phyloP scores from a whole-genome alignment of 1,284 basidiomycete genomes.

The Trichosporon faecale region DNA sequence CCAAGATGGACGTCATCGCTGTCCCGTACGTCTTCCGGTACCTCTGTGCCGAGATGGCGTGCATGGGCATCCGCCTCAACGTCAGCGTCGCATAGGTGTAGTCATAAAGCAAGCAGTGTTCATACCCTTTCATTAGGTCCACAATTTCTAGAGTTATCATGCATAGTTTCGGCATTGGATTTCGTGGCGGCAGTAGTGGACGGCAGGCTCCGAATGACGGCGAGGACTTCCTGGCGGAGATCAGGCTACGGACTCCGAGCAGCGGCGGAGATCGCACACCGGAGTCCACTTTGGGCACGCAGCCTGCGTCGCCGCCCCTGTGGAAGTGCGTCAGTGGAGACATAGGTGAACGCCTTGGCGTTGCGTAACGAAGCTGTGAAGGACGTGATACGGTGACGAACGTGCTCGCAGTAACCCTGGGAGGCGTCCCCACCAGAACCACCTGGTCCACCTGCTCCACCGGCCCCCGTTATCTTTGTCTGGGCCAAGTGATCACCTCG shows the following conservation, averaged over 20 bases:
- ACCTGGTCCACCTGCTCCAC: neutral
- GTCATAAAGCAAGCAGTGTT: neutral
- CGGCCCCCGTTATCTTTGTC: neutral
- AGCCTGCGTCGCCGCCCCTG: neutral
- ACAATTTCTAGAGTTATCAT: constrained; percentile 4
- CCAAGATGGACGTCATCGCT: constrained; percentile 86
- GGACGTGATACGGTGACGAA: neutral
- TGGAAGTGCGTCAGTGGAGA: too few relatives aligned
- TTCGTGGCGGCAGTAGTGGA: neutral
- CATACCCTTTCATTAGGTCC: neutral
- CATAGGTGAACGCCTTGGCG: neutral
- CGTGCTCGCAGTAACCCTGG: neutral
- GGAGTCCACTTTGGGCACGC: too few relatives aligned
- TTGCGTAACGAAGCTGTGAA: neutral
- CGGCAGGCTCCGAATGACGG: too few relatives aligned
- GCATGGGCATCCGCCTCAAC: constrained; percentile 59
- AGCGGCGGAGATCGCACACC: neutral
- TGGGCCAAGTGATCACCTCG: neutral
- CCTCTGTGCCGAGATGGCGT: constrained; percentile 59
- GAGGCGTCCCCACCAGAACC: too few relatives aligned
- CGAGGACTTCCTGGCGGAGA: neutral
- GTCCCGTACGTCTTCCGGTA: constrained; percentile 64
- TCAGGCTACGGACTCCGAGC: neutral
- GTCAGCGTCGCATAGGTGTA: constrained; percentile 37
- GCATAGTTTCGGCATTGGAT: constrained; percentile 9